Conservation (phyloP, 2,329 filamentous ascomycete genomes). For the Cladosporium sp. region DNA sequence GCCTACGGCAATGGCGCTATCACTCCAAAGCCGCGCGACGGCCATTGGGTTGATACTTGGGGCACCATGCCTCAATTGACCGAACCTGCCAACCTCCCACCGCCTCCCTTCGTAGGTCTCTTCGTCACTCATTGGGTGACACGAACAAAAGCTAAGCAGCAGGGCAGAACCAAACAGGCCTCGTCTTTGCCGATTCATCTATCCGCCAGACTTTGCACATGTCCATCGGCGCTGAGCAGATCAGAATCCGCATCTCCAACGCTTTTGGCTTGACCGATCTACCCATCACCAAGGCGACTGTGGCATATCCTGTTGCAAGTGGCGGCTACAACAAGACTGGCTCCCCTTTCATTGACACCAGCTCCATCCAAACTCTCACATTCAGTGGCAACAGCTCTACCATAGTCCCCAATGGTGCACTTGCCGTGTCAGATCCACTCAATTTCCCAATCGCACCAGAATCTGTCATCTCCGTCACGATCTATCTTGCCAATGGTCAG, state of each 20-base stretch:
- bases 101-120: constrained; percentile 52
- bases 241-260: constrained; percentile 63
- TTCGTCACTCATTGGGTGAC: not conserved
- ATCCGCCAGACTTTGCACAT: constrained; percentile 63
- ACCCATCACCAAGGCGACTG: constrained; percentile 54
- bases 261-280: constrained; percentile 59
- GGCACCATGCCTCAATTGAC: constrained; percentile 63
- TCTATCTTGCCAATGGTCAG: constrained; percentile 58
- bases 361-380: constrained; percentile 51
- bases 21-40: constrained; percentile 17
- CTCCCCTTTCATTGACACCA: constrained; percentile 48
- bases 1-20: not conserved
- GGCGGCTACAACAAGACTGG: constrained; percentile 50
- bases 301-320: constrained; percentile 48
- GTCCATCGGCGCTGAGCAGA: constrained; percentile 52
- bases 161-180: constrained; percentile 48
- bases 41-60: constrained; percentile 62
- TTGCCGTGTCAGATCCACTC: constrained; percentile 59
- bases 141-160: constrained; percentile 11
- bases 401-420: constrained; percentile 51
- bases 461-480: constrained; percentile 53
- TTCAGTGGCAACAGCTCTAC: constrained; percentile 54
- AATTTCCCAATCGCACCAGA: constrained; percentile 50
- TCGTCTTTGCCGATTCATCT: constrained; percentile 59
- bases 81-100: constrained; percentile 59